Percentiles rank a stretch among this genome's conserved stretches.
Conservation (phyloP, 106 monocot genomes). For the Platanthera guangdongensis region DNA sequence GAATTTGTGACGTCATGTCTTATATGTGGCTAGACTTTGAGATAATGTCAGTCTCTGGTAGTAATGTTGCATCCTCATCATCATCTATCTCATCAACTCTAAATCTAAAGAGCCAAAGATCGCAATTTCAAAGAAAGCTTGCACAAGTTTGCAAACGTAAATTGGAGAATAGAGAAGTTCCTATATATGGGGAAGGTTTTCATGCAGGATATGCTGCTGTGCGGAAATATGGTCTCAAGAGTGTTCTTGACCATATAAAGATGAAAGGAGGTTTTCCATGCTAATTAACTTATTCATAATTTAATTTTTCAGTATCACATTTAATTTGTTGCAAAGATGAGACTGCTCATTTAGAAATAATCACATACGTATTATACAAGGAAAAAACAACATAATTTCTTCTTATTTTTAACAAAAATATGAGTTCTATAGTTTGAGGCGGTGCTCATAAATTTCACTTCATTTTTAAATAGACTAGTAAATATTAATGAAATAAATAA, state of each 20-base stretch:
- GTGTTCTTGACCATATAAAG: slow-evolving; percentile 58
- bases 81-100: slow-evolving; percentile 26
- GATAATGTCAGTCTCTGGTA: slow-evolving; percentile 41
- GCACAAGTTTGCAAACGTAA: slow-evolving; percentile 69
- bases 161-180: slow-evolving; percentile 43
- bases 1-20: slow-evolving; percentile 21
- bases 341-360: no score
- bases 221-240: slow-evolving; percentile 35
- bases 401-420: no score
- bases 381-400: no score
- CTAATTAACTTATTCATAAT: neutral
- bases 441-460: no score
- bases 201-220: slow-evolving; percentile 46
- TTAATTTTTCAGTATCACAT: no score
- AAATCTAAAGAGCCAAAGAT: slow-evolving; percentile 34
- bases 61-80: slow-evolving; percentile 26
- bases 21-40: slow-evolving; percentile 36
- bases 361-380: no score
- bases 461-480: no score
- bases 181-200: slow-evolving; percentile 67
- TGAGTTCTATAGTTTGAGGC: no score
- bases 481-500: no score
- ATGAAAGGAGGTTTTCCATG: slow-evolving; percentile 44
- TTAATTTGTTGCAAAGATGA: no score
- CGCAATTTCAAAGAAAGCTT: slow-evolving; percentile 53